Percentiles rank a stretch among this genome's conserved stretches.
These are phyloP conservation scores for Globisporangium takayamanum DNA, from an alignment of 352 stramenopile species.

Conservation along the genomic window DNA sequence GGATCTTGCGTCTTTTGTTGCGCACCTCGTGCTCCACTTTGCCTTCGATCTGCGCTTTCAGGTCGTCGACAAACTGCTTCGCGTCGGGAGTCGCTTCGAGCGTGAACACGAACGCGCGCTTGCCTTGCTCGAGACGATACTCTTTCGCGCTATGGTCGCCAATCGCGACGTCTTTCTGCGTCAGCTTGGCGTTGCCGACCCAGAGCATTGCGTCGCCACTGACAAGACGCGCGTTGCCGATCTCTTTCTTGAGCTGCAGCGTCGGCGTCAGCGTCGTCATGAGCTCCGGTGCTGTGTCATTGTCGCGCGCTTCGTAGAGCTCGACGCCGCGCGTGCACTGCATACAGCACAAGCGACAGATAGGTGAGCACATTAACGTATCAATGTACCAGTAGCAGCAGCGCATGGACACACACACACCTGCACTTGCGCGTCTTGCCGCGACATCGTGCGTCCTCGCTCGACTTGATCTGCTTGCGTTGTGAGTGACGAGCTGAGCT, in stretches of 20 bases:
- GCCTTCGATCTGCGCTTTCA: conserved; percentile 65
- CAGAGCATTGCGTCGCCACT: conserved; percentile 67
- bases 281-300: conserved; percentile 28
- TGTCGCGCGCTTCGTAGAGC: conserved; percentile 40
- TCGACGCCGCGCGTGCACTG: conserved; percentile 55
- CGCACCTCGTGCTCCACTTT: conserved; percentile 39
- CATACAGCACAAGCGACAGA: neutral
- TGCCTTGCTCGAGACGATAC: conserved; percentile 49
- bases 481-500: neutral
- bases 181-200: conserved; percentile 45
- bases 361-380: neutral
- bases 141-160: conserved; percentile 20
- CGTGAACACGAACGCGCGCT: conserved; percentile 63
- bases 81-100: conserved; percentile 25
- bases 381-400: neutral
- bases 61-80: conserved; percentile 55
- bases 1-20: conserved; percentile 79
- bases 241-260: conserved; percentile 68
- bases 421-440: neutral
- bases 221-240: conserved; percentile 74
- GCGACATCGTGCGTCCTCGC: neutral
- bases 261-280: conserved; percentile 27
- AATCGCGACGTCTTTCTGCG: conserved; percentile 30
- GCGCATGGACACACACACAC: neutral
- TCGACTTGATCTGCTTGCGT: neutral